Base-by-base conservation (phyloP, 2,329 filamentous ascomycete genomes). In the Phoma herbarum region DNA sequence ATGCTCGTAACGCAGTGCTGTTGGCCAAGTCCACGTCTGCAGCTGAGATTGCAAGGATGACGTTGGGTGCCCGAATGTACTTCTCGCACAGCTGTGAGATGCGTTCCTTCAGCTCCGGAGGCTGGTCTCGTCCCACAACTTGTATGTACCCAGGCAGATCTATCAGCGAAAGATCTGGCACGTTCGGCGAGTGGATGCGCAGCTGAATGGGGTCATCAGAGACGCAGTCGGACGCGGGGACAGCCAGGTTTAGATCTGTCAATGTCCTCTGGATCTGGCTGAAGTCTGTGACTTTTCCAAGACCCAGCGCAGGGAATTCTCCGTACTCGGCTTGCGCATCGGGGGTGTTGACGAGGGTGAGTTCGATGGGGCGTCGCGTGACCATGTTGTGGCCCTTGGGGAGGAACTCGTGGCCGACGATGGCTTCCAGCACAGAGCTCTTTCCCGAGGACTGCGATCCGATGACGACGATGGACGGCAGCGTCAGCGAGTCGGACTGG, bases 321-420 rank as follows among this genome's bases (percentile, higher is more conserved):
- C 93, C 95, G 75, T 97, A 99, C 74, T 99, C 95, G 2, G 90
- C 87, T 43, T 88, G 86, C 1, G 92, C 89, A 56, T 93, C 90
- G 0, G 94, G 94, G 0, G 94, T 98, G 78, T 99, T 98, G 78
- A 99, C 89, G 6, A 99, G 85, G 0, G 95, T 99, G 55, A 99
- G 84, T 78, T 99, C 95, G 74, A 99, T 99, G 0, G 95, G 95
- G 59, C 95, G 85, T 39, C 96, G 86, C 9, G 95, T 99, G 48
- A 99, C 95, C 95, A 99, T 99, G 72, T 99, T 99, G 41, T 89
- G 89, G n/a, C 95, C 95, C 78, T 99, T 99, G 6, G 95, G 96
- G 44, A 99, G 81, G 67, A 99, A 99, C 70, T 99, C 95, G 73
- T 99, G 95, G 5, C 95, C 96, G 53, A 99, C 96, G 61, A 99